Evolutionary conservation across 225 moss, liverwort and hornwort genomes (phyloP).

Genomic region (Pseudoscleropodium purum): DNA sequence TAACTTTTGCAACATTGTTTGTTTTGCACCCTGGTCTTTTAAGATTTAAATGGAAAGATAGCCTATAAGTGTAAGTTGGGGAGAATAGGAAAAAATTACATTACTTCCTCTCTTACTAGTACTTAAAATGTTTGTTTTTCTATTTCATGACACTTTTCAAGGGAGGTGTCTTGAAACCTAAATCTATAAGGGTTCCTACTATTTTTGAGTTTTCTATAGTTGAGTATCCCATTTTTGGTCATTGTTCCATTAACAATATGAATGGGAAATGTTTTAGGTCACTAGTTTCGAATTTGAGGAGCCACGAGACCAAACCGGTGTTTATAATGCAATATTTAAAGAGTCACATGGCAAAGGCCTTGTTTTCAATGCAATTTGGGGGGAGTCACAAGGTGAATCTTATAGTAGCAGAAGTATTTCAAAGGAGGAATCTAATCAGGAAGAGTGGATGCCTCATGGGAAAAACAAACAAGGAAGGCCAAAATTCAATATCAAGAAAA

Average conservation of each 20-base stretch:
- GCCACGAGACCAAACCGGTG: neutral
- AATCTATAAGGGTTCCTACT: neutral
- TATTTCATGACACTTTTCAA: neutral
- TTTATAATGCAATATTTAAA: neutral
- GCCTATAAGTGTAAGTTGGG: neutral
- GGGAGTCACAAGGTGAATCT: neutral
- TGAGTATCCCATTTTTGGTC: neutral
- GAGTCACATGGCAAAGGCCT: neutral
- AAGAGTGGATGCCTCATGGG: neutral
- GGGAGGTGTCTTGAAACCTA: neutral
- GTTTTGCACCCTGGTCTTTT: too few species aligned
- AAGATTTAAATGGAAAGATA: too few species aligned
- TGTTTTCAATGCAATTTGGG: neutral
- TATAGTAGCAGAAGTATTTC: neutral
- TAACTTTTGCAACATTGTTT: too few species aligned
- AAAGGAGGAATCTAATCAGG: neutral
- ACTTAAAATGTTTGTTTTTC: too few species aligned
- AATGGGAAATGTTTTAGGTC: neutral
- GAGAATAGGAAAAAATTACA: neutral
- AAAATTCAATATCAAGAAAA: neutral
- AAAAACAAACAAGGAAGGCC: neutral
- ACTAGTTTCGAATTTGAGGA: neutral
- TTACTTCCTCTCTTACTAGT: neutral
- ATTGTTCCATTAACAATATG: too few species aligned
- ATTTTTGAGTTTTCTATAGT: neutral